phyloP scores from a whole-genome alignment of 257 asterid genomes.

The Catharanthus roseus region DNA sequence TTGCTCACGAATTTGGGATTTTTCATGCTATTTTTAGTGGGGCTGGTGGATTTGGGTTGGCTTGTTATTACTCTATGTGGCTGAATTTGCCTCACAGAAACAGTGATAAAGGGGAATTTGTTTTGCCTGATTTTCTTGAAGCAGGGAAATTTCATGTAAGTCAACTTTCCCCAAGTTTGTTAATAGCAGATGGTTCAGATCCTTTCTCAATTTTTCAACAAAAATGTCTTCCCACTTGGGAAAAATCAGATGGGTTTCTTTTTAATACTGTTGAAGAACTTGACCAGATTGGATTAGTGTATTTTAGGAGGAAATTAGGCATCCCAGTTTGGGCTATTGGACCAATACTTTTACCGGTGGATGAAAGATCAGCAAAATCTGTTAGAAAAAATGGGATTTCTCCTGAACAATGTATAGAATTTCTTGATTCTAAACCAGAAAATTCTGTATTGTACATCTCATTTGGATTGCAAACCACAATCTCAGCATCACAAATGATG shows the following conservation, averaged over 20 bases:
- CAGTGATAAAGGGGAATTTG: slow-evolving; percentile 32
- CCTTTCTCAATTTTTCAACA: slow-evolving; percentile 32
- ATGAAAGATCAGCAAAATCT: slow-evolving; percentile 16
- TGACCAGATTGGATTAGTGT: slow-evolving; percentile 39
- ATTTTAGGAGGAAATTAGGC: slow-evolving; percentile 38
- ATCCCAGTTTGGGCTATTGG: slow-evolving; percentile 45
- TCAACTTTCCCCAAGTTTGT: slow-evolving; percentile 41
- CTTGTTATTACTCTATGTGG: slow-evolving; percentile 57
- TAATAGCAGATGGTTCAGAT: slow-evolving; percentile 34
- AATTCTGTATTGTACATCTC: slow-evolving; percentile 49
- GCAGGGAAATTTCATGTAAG: slow-evolving; percentile 46
- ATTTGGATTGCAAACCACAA: slow-evolving; percentile 46
- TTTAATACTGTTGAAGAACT: slow-evolving; percentile 52
- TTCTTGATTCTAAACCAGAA: slow-evolving; percentile 31
- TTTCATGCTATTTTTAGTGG: slow-evolving; percentile 45
- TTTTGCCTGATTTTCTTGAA: slow-evolving; percentile 56
- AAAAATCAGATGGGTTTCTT: slow-evolving; percentile 41
- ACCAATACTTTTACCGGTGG: slow-evolving; percentile 32
- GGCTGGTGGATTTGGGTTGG: slow-evolving; percentile 58
- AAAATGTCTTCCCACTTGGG: slow-evolving; percentile 36
- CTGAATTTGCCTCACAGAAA: slow-evolving; percentile 44
- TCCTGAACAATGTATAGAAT: slow-evolving; percentile 29
- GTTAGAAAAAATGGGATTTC: slow-evolving; percentile 20
- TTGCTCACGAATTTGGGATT: slow-evolving; percentile 40
- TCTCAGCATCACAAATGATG: slow-evolving; percentile 55